Conservation (phyloP, 257 asterid species). For the Datura wrightii region DNA sequence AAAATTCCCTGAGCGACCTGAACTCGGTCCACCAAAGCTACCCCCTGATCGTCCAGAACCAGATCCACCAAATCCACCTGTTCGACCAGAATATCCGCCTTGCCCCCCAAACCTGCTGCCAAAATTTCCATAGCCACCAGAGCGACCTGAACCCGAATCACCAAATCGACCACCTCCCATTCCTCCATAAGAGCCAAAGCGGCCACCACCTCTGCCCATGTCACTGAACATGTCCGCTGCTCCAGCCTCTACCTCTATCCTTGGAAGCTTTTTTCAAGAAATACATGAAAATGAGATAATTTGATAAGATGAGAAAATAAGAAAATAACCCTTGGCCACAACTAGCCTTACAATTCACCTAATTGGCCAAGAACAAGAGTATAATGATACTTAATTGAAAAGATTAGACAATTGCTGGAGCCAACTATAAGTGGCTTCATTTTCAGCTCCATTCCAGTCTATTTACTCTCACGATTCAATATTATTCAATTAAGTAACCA, state of each 20-base stretch:
- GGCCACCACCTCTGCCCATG: conserved; percentile 52
- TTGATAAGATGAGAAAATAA: not conserved
- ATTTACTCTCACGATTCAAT: not conserved
- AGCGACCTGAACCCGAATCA: conserved; percentile 65
- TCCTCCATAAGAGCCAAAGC: conserved; percentile 51
- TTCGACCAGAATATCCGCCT: conserved; percentile 40
- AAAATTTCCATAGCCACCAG: conserved; percentile 61
- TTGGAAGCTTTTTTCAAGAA: conserved; percentile 47
- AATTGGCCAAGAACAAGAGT: not conserved
- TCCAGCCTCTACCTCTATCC: conserved; percentile 65
- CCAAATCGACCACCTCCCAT: conserved; percentile 68
- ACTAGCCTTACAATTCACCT: not conserved
- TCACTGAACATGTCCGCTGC: conserved; percentile 57
- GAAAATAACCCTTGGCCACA: conserved; percentile 5
- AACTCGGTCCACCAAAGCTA: conserved; percentile 31
- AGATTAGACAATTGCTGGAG: not conserved
- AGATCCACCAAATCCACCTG: conserved; percentile 61
- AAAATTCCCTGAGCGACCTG: conserved; percentile 20
- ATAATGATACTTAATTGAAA: not conserved
- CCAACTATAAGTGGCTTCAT: not conserved
- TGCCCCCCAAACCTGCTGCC: conserved; percentile 46
- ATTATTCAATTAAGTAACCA: not conserved
- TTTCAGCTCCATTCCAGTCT: conserved; percentile 11
- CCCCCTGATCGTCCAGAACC: conserved; percentile 51
- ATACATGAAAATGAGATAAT: not conserved